A percentile compares a stretch with the other conserved stretches of the same genome.
phyloP scores from a whole-genome alignment of 768 basidiomycete species.

The Trametes cubensis region DNA sequence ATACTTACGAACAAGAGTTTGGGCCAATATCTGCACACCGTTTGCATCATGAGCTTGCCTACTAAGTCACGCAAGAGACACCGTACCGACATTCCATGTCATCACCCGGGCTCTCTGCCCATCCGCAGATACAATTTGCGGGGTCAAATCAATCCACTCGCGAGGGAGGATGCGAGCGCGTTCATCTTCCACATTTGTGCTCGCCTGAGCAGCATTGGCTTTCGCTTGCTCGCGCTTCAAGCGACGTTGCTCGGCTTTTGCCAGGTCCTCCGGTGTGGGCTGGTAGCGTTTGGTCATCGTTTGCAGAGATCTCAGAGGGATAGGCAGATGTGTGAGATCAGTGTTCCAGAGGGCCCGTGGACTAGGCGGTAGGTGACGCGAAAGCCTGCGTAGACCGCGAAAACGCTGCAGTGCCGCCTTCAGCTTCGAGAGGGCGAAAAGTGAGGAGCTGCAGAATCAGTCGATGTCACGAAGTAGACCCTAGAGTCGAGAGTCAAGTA shows the following conservation, averaged over 20 bases:
- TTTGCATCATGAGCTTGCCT: constrained; percentile 13
- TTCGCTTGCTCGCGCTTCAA: constrained; percentile 37
- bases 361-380: background rate
- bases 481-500: too few species aligned
- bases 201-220: constrained; percentile 20
- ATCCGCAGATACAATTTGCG: background rate
- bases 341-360: background rate
- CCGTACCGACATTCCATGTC: constrained; percentile 79
- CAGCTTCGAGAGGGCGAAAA: background rate
- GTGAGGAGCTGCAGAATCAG: too few species aligned
- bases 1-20: constrained; percentile 77
- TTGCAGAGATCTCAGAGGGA: background rate
- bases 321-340: background rate
- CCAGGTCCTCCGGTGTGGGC: constrained; percentile 59
- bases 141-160: constrained; percentile 41
- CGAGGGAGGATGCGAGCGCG: constrained; percentile 34
- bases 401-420: background rate
- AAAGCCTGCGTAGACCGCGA: constrained; percentile 8
- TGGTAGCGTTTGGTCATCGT: constrained; percentile 28
- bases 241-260: constrained; percentile 50
- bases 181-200: constrained; percentile 24
- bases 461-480: too few species aligned
- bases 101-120: constrained; percentile 51
- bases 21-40: constrained; percentile 65
- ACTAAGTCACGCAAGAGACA: background rate